Base-by-base conservation (phyloP, 441 rosid genomes). In the Eruca vesicaria region DNA sequence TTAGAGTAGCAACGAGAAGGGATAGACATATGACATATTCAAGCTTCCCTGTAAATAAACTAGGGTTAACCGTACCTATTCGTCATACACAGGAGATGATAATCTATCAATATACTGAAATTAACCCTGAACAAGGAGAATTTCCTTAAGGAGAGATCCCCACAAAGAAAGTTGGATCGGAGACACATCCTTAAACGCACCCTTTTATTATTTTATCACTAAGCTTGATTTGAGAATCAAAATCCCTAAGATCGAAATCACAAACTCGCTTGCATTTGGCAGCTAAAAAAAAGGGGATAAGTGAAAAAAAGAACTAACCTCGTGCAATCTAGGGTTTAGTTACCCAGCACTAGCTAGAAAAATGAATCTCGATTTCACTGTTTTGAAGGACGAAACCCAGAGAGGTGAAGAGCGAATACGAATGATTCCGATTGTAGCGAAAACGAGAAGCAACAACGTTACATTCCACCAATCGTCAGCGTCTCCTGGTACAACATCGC, bases 401-500 rank as follows among this genome's bases (percentile, higher is more conserved):
- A 76, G 64, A 63, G 38, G 69, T 11, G 16, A 43, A 69, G 1
- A 76, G 26, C 26, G 72, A 76, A 64, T 9, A n/a, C n/a, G n/a
- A n/a, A n/a, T n/a, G 76, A 43, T 63, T 61, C 18, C 20, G 32
- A 75, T 20, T 7, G 23, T n/a, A 6, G 63, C 7, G 11, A 60
- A 21, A 18, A 36, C 20, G 61, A 76, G 62, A 64, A 41, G 38
- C 23, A 14, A 31, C 66, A 19, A 65, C 75, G 67, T 71, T 78
- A 72, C 77, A 77, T 71, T 77, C 76, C 28, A 10, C 72, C 68
- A 65, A 59, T 66, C 19, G 72, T 35, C 33, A 57, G 33, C 76
- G 62, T 65, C 78, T 68, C 43, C 75, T 69, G 65, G 43, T 56
- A 45, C 63, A 20, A 58, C 62, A 76, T 70, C 75, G 71, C 66